phyloP scores from a whole-genome alignment of 441 rosid genomes.

The Eutrema salsugineum region DNA sequence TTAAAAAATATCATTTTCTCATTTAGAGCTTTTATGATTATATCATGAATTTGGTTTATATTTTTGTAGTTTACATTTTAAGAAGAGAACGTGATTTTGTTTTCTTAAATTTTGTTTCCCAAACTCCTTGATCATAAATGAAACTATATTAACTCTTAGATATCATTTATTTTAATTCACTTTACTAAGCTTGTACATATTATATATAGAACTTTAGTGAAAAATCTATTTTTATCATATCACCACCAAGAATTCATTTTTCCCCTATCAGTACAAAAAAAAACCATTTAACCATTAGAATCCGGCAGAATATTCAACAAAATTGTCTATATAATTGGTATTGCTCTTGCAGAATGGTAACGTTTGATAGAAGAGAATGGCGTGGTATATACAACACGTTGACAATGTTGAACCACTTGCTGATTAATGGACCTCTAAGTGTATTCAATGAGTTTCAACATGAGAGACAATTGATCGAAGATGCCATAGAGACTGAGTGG shows the following conservation, averaged over 20 bases:
- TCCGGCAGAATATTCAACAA: background rate
- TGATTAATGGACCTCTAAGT: constrained; percentile 70
- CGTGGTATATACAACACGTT: constrained; percentile 55
- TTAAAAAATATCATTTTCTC: too few species aligned
- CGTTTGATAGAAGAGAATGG: constrained; percentile 57
- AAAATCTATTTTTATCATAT: too few species aligned
- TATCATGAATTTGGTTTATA: background rate
- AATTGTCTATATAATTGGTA: background rate
- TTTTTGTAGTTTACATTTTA: too few species aligned
- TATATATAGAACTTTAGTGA: background rate
- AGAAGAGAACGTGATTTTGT: too few species aligned
- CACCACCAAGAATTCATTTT: too few species aligned
- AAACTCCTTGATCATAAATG: too few species aligned
- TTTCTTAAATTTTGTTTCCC: too few species aligned
- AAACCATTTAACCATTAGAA: background rate
- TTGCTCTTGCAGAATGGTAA: constrained; percentile 37
- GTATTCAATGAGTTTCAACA: constrained; percentile 57
- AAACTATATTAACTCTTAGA: too few species aligned
- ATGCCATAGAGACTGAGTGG: constrained; percentile 38
- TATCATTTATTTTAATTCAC: too few species aligned
- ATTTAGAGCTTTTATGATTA: background rate
- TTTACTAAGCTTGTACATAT: background rate
- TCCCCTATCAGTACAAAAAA: too few species aligned
- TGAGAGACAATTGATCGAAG: constrained; percentile 38
- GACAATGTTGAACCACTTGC: constrained; percentile 54